These are phyloP conservation scores for Tylopilus balloui DNA, from an alignment of 768 basidiomycete species.

Conservation along the genomic window DNA sequence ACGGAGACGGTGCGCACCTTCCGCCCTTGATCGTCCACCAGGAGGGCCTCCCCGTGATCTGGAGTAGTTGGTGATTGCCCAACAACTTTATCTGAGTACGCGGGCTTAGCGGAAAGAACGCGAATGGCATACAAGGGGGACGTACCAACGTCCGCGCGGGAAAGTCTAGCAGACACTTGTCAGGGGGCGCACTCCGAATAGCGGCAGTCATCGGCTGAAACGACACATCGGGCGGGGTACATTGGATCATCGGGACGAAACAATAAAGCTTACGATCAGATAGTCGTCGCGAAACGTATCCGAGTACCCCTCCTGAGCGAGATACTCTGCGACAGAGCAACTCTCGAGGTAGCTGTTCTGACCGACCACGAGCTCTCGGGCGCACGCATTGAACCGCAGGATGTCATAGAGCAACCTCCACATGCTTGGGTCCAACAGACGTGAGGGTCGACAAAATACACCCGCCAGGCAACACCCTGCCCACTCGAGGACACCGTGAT, in stretches of 20 bases:
- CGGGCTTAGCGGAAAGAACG: neutral
- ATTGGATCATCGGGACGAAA: neutral
- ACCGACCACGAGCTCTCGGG: constrained; percentile 42
- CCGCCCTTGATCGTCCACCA: constrained; percentile 75
- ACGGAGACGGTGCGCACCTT: constrained; percentile 41
- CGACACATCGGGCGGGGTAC: neutral
- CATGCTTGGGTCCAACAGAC: constrained; percentile 60
- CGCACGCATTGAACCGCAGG: constrained; percentile 67
- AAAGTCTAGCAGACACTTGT: constrained; percentile 64
- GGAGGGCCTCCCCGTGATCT: constrained; percentile 62
- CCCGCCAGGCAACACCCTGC: constrained; percentile 57
- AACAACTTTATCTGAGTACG: constrained; percentile 55
- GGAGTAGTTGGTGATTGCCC: constrained; percentile 71
- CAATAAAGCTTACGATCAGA: constrained; percentile 58
- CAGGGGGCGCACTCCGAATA: constrained; percentile 75
- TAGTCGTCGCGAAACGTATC: constrained; percentile 68
- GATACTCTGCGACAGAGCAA: constrained; percentile 50
- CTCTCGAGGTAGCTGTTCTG: constrained; percentile 23
- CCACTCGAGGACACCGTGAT: constrained; percentile 62
- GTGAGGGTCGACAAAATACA: constrained; percentile 63
- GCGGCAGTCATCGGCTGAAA: constrained; percentile 73
- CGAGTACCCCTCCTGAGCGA: constrained; percentile 62
- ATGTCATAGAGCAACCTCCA: constrained; percentile 73
- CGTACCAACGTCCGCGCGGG: constrained; percentile 61
- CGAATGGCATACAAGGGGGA: neutral